Base-by-base conservation (phyloP, 2,329 filamentous ascomycete genomes). In the Trichoderma brevicompactum region DNA sequence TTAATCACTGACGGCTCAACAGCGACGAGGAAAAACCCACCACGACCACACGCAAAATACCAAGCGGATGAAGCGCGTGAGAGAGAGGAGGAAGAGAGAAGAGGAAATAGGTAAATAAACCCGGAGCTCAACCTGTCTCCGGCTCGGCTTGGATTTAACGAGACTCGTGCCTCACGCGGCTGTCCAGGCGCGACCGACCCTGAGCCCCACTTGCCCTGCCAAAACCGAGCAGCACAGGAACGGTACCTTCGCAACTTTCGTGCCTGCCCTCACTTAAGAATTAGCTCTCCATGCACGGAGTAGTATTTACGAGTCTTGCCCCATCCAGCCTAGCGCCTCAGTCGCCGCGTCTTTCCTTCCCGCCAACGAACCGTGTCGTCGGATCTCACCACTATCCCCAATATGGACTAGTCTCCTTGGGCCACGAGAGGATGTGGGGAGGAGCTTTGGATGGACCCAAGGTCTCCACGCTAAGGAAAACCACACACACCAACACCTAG, bases 261-360 rank as follows among this genome's bases (percentile, higher is more conserved):
- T 34, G 12, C 36, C 32, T 38, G 32, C 34, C 10, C 34, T 17
- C 38, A 23, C 19, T 41, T 10, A 15, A 50, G 8, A 17, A 38
- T 8, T 8, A 56, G 28, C 15, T 36, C 40, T 38, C 13, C 43
- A 12, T 43, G 8, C 13, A 28, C 23, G 23, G 23, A 28, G 23
- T 28, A 28, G 23, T 48, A 15, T 19, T 5, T 15, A 17, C 23
- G 7, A 28, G 36, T 12, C 15, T 50, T 50, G 23, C 56, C 56
- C 0, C 10, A 49, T 60, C 8, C 7, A 50, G 56, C 15, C 34
- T 60, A 60, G 56, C 56, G 19, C 34, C 13, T 48, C 34, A 44
- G 9, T 41, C 44, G 64, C 70, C 70, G 65, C 70, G 71, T 65
- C 40, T 58, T 58, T 53, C 19, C 59, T 46, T 63, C 59, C 59